These are phyloP conservation scores for Candida rishiriensis DNA, from an alignment of 805 yeast species.

Conservation along the genomic window DNA sequence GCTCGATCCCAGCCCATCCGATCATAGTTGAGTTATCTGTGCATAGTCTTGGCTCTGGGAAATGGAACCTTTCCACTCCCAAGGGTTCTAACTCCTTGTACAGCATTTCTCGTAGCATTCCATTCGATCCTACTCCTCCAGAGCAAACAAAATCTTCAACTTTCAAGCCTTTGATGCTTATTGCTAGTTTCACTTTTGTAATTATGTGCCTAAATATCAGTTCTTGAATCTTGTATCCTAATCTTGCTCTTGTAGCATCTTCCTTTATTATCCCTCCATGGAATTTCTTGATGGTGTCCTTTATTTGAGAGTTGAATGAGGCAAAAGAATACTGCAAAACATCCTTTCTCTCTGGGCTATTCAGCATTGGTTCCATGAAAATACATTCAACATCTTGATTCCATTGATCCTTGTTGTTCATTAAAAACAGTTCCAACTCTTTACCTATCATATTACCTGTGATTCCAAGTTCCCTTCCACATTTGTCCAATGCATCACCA, in stretches of 20 bases:
- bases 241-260: conserved; percentile 33
- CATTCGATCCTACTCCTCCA: conserved; percentile 92
- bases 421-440: conserved; percentile 62
- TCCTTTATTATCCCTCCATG: conserved; percentile 14
- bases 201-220: conserved; percentile 69
- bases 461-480: conserved; percentile 81
- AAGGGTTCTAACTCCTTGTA: conserved; percentile 31
- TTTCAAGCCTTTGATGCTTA: conserved; percentile 36
- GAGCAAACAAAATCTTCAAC: conserved; percentile 64
- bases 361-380: conserved; percentile 48
- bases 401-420: conserved; percentile 29
- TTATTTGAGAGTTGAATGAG: conserved; percentile 40
- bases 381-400: conserved; percentile 23
- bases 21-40: conserved; percentile 97
- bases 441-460: conserved; percentile 82
- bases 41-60: conserved; percentile 70
- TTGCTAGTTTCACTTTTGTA: conserved; percentile 53
- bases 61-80: conserved; percentile 40
- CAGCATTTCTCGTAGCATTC: conserved; percentile 46
- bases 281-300: conserved; percentile 21
- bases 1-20: conserved; percentile 94
- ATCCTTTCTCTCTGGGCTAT: conserved; percentile 41
- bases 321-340: conserved; percentile 69
- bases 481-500: conserved; percentile 91
- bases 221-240: conserved; percentile 59